Conservation (phyloP, 1,284 basidiomycete species). For the Porodaedalea pini region DNA sequence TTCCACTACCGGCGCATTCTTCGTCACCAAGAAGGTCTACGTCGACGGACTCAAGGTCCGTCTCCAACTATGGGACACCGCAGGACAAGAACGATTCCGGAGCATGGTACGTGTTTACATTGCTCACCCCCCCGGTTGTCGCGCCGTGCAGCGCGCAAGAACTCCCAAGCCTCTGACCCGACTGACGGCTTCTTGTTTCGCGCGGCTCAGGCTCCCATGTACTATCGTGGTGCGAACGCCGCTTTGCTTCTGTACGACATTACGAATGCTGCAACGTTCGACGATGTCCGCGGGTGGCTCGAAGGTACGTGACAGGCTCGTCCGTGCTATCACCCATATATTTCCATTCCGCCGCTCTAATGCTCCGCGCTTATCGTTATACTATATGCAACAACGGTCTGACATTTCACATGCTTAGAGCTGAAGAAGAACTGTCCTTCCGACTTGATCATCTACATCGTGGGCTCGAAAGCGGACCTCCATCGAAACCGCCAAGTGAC, state of each 20-base stretch:
- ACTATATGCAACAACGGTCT: slow-evolving; percentile 8
- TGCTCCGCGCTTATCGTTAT: background rate
- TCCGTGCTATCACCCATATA: slow-evolving; percentile 3
- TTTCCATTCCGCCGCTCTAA: slow-evolving; percentile 1
- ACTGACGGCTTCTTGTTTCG: slow-evolving; percentile 8
- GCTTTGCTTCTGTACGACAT: slow-evolving; percentile 98
- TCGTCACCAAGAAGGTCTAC: slow-evolving; percentile 91
- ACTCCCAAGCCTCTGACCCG: slow-evolving; percentile 8
- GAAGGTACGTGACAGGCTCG: slow-evolving; percentile 52
- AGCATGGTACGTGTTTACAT: slow-evolving; percentile 70
- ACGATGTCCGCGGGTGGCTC: slow-evolving; percentile 91
- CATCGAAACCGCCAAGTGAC: slow-evolving; percentile 67
- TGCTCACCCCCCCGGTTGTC: slow-evolving; percentile 22
- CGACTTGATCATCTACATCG: slow-evolving; percentile 88
- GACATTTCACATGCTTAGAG: slow-evolving; percentile 45
- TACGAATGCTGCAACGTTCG: slow-evolving; percentile 85
- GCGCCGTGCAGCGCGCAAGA: slow-evolving; percentile 19
- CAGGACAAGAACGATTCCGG: slow-evolving; percentile 95
- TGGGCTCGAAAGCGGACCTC: slow-evolving; percentile 87
- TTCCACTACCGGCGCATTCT: slow-evolving; percentile 92
- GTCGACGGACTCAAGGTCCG: slow-evolving; percentile 87
- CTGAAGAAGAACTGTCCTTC: slow-evolving; percentile 82
- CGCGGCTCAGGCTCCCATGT: slow-evolving; percentile 85
- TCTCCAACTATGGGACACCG: slow-evolving; percentile 90
- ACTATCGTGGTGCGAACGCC: slow-evolving; percentile 97